Conservation (phyloP, 2,329 filamentous ascomycete genomes). For the Neonectria magnoliae region DNA sequence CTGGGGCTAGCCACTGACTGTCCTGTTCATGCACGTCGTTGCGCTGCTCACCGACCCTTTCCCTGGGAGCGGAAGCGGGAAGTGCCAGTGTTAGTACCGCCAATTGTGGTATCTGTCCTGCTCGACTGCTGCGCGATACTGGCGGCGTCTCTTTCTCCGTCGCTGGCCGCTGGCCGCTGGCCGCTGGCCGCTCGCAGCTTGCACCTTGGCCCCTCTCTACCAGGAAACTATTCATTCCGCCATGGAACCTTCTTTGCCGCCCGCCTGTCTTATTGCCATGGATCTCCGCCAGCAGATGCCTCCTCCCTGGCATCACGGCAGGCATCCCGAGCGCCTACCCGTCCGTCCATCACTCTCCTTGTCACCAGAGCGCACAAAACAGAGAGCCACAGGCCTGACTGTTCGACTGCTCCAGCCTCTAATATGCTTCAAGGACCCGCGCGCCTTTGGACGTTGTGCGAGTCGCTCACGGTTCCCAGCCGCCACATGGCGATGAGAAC, state of each 20-base stretch:
- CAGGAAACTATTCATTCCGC: background rate
- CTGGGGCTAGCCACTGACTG: constrained; percentile 43
- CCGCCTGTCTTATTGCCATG: background rate
- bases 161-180: background rate
- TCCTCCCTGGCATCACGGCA: constrained; percentile 8
- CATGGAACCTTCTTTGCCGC: constrained; percentile 18
- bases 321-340: constrained; percentile 19
- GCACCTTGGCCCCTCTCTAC: background rate
- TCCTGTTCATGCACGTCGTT: constrained; percentile 47
- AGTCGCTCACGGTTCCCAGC: constrained; percentile 36
- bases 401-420: constrained; percentile 17
- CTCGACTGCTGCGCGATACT: constrained; percentile 7
- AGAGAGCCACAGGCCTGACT: constrained; percentile 14
- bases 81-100: constrained; percentile 26
- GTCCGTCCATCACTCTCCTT: background rate
- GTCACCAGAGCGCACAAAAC: background rate
- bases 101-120: background rate
- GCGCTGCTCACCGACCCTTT: constrained; percentile 47
- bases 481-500: constrained; percentile 44
- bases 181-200: background rate
- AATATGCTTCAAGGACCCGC: constrained; percentile 30
- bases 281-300: constrained; percentile 10
- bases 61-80: constrained; percentile 29
- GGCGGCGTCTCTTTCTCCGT: constrained; percentile 11
- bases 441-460: constrained; percentile 28